Conservation (phyloP, 176 grass and related monocot species). For the Coix lacrymajobi region DNA sequence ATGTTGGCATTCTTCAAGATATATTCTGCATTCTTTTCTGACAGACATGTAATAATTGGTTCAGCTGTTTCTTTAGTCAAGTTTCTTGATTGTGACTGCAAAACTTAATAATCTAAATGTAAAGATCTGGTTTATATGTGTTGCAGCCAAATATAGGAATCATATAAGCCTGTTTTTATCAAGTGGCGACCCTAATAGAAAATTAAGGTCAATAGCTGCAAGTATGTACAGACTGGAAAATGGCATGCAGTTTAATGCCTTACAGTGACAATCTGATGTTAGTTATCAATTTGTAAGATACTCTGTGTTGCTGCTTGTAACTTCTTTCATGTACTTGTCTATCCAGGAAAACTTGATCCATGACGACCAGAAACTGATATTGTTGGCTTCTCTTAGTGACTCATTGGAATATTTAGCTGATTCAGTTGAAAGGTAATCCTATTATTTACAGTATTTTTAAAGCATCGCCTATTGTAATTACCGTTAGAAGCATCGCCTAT, state of each 20-base stretch:
- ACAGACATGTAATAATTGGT: background rate
- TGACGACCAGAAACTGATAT: constrained; percentile 92
- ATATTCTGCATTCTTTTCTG: background rate
- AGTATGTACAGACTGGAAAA: background rate
- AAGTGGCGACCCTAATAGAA: background rate
- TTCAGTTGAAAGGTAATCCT: constrained; percentile 89
- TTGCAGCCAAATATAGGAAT: background rate
- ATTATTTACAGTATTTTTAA: background rate
- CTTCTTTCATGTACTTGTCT: constrained; percentile 1
- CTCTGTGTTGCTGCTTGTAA: background rate
- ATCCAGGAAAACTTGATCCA: constrained; percentile 91
- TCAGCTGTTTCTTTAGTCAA: background rate
- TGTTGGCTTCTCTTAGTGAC: constrained; percentile 93
- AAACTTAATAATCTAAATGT: background rate
- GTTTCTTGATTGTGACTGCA: background rate
- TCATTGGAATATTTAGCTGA: constrained; percentile 97
- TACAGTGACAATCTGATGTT: background rate
- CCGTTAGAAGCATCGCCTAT: background rate
- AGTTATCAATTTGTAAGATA: background rate
- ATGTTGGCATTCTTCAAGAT: background rate
- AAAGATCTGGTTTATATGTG: background rate
- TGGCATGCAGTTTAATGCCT: background rate
- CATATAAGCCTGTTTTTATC: background rate
- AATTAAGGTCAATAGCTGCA: background rate
- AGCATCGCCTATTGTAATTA: background rate